Evolutionary conservation across 306 rosid genomes (phyloP).

Genomic region (Vigna hirtella): DNA sequence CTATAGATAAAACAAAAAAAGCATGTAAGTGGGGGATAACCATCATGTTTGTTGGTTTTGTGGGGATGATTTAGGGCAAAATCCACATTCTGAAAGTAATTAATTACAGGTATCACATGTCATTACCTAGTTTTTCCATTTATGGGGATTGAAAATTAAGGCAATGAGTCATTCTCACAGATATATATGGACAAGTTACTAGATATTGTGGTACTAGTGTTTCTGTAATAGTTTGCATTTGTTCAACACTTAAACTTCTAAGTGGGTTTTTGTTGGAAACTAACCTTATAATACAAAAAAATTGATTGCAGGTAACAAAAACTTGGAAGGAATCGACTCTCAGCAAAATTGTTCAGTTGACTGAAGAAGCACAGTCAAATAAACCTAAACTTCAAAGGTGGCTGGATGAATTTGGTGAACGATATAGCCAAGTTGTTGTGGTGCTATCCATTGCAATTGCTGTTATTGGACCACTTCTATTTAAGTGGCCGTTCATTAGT

Average conservation of each 20-base stretch:
- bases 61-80: too few species aligned
- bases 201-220: constrained; percentile 30
- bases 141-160: constrained; percentile 16
- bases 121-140: constrained; percentile 19
- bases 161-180: constrained; percentile 1
- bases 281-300: constrained; percentile 34
- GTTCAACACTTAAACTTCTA: constrained; percentile 42
- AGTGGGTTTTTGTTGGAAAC: constrained; percentile 37
- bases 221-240: constrained; percentile 32
- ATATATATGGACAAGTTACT: constrained; percentile 26
- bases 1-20: too few species aligned
- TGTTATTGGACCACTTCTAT: constrained; percentile 83
- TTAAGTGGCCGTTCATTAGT: constrained; percentile 94
- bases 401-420: constrained; percentile 97
- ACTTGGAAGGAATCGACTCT: constrained; percentile 95
- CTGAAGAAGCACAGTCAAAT: constrained; percentile 93
- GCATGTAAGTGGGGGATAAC: too few species aligned
- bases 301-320: constrained; percentile 71
- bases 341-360: constrained; percentile 89
- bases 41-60: too few species aligned
- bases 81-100: not conserved
- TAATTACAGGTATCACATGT: constrained; percentile 25
- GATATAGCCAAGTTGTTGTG: constrained; percentile 91
- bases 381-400: constrained; percentile 97
- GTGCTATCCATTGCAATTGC: constrained; percentile 86